Base-by-base conservation (phyloP, 805 yeast species). In the Suhomyces tanzawaensis region DNA sequence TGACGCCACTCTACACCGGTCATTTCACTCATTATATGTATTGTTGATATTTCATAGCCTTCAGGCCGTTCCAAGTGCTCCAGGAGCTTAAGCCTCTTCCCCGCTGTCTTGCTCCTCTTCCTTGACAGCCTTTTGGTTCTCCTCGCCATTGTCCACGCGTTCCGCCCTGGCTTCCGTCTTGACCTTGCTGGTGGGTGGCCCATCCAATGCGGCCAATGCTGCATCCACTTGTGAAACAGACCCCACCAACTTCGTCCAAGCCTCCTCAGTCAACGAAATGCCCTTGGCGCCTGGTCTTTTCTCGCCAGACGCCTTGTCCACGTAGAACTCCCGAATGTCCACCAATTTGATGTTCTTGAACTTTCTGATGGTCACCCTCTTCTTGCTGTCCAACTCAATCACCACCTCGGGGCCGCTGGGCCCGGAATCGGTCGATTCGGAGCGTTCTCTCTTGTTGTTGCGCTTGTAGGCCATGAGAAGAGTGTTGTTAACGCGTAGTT, bases 211-310 rank as follows among this genome's bases (percentile, higher is more conserved):
- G 13, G 51, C 68, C 32, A 79, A 53, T 0, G 86, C 85, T 39
- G 64, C 73, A 35, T 72, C 62, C 23, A 81, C 74, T 15, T 72
- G 71, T 2, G 66, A 73, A 12, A 62, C 60, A 17, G 71, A 52
- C 25, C 69, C 76, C 38, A 79, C 49, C 27, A 81, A 58, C 28
- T 57, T 58, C 14, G 55, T 55, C 81, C 86, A 82, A 16, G 71
- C 69, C 3, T 72, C 83, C 45, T 66, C 73, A 1, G 82, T 76
- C 18, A 81, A 55, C 1, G 85, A 69, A 15, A 81, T 77, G 0
- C 86, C 85, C 61, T 90, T 90, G 53, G 79, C 82, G 1, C 95
- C 95, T 0, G 98, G 98, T 42, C 72, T 72, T 65, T 73, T 69
- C 43, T 79, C 82, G 4, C 82, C 82, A 34, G 79, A 77, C 36